A percentile compares a stretch with the other conserved stretches of the same genome.
Evolutionary conservation across 2,329 filamentous ascomycete genomes (phyloP).

Genomic region (Seiridium unicorne): DNA sequence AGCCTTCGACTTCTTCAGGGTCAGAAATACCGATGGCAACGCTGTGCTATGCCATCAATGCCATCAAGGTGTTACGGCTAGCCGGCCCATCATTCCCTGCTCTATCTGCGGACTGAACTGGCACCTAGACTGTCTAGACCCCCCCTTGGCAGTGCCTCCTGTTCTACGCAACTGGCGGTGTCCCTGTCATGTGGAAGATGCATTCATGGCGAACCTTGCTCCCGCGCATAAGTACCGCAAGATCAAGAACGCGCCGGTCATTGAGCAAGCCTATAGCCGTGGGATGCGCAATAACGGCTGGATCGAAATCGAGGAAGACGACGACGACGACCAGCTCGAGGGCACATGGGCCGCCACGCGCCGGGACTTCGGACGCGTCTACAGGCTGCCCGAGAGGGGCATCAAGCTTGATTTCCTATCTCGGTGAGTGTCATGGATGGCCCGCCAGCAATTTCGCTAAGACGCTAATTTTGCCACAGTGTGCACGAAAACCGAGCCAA

Average conservation of each 20-base stretch:
- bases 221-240: constrained; percentile 62
- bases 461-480: constrained; percentile 21
- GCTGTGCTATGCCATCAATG: constrained; percentile 77
- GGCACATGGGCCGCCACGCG: constrained; percentile 52
- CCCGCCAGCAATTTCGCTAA: constrained; percentile 4
- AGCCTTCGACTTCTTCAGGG: constrained; percentile 63
- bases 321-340: constrained; percentile 49
- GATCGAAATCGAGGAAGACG: constrained; percentile 65
- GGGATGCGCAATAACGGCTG: constrained; percentile 70
- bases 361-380: constrained; percentile 61
- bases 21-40: constrained; percentile 71
- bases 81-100: constrained; percentile 79
- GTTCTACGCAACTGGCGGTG: constrained; percentile 81
- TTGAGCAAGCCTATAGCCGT: constrained; percentile 55
- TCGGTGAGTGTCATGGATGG: constrained; percentile 39
- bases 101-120: constrained; percentile 76
- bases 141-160: constrained; percentile 77
- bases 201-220: constrained; percentile 57
- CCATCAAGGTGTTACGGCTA: constrained; percentile 59
- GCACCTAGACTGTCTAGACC: constrained; percentile 91
- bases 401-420: constrained; percentile 73
- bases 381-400: constrained; percentile 62
- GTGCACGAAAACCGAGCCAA: constrained; percentile 25
- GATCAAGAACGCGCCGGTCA: constrained; percentile 51
- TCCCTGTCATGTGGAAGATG: constrained; percentile 79